Conservation (phyloP, 805 yeast genomes). For the Priceomyces fermenticarens region DNA sequence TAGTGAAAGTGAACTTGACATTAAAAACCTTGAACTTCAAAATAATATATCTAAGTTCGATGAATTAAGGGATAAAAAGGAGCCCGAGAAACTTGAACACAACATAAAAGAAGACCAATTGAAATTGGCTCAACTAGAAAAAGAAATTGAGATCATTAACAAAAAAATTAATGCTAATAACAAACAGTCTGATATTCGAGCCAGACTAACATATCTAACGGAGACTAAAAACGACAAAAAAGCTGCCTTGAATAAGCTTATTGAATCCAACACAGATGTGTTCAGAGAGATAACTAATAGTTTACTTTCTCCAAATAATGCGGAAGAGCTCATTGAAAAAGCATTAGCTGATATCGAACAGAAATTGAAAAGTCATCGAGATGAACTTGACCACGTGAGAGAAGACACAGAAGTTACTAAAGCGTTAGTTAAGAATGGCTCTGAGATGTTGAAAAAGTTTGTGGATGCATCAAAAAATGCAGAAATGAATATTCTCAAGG, state of each 20-base stretch:
- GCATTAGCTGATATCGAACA: not conserved
- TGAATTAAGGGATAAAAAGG: slow-evolving; percentile 14
- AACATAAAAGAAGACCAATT: slow-evolving; percentile 38
- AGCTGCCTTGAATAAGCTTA: slow-evolving; percentile 23
- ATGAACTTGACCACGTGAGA: not conserved
- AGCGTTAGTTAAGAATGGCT: slow-evolving; percentile 1
- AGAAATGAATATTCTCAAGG: slow-evolving; percentile 18
- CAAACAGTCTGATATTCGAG: slow-evolving; percentile 56
- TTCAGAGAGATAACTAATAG: slow-evolving; percentile 17
- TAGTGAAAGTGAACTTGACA: slow-evolving; percentile 47
- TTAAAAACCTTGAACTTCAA: slow-evolving; percentile 42
- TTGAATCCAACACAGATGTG: slow-evolving; percentile 15
- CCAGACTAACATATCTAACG: slow-evolving; percentile 46
- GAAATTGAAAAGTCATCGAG: not conserved
- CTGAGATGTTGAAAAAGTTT: not conserved
- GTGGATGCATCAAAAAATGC: slow-evolving; percentile 5
- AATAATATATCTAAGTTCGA: slow-evolving; percentile 34
- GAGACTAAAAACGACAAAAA: slow-evolving; percentile 36
- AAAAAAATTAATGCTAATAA: slow-evolving; percentile 49
- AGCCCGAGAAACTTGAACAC: slow-evolving; percentile 24
- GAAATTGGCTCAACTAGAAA: slow-evolving; percentile 27
- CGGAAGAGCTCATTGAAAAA: slow-evolving; percentile 10
- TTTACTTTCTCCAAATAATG: slow-evolving; percentile 11
- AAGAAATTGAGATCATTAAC: slow-evolving; percentile 49
- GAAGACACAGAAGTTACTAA: slow-evolving; percentile 1